Conservation (phyloP, 1,139 yeast species). For the Kodamaea arcana region DNA sequence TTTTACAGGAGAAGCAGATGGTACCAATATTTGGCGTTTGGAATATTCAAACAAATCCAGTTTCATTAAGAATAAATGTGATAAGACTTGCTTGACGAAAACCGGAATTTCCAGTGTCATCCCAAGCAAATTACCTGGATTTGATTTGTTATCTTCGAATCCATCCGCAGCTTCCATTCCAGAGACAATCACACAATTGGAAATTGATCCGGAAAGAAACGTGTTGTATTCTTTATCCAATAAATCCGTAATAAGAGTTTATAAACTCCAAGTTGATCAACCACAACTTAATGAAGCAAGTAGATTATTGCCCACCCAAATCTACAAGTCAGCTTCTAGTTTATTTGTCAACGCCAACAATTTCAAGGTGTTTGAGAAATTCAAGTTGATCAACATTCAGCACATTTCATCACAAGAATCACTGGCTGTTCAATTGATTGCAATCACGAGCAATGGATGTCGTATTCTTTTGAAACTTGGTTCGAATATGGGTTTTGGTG, state of each 20-base stretch:
- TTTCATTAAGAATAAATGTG: slow-evolving; percentile 83
- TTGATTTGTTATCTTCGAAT: slow-evolving; percentile 25
- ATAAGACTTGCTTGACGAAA: slow-evolving; percentile 74
- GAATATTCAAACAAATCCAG: slow-evolving; percentile 82
- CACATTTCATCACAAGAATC: slow-evolving; percentile 65
- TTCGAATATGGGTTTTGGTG: slow-evolving; percentile 24
- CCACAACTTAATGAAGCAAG: slow-evolving; percentile 38
- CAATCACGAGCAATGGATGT: slow-evolving; percentile 82
- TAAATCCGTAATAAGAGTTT: slow-evolving; percentile 76
- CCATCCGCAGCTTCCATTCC: slow-evolving; percentile 23
- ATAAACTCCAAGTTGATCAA: slow-evolving; percentile 44
- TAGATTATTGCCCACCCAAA: slow-evolving; percentile 42
- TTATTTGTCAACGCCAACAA: slow-evolving; percentile 44
- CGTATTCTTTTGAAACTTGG: slow-evolving; percentile 64
- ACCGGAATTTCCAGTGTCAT: slow-evolving; percentile 58
- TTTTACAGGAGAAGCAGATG: slow-evolving; percentile 75
- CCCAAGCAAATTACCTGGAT: slow-evolving; percentile 50
- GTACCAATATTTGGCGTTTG: slow-evolving; percentile 81
- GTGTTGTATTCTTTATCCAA: slow-evolving; percentile 80
- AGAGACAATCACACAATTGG: slow-evolving; percentile 62
- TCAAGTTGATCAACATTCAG: slow-evolving; percentile 60
- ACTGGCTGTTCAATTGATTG: slow-evolving; percentile 68
- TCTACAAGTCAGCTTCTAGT: slow-evolving; percentile 57
- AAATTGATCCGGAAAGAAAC: slow-evolving; percentile 72
- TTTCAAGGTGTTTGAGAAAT: slow-evolving; percentile 40